Evolutionary conservation across 768 basidiomycete genomes (phyloP).

Genomic region (Rhizopogon sp.): DNA sequence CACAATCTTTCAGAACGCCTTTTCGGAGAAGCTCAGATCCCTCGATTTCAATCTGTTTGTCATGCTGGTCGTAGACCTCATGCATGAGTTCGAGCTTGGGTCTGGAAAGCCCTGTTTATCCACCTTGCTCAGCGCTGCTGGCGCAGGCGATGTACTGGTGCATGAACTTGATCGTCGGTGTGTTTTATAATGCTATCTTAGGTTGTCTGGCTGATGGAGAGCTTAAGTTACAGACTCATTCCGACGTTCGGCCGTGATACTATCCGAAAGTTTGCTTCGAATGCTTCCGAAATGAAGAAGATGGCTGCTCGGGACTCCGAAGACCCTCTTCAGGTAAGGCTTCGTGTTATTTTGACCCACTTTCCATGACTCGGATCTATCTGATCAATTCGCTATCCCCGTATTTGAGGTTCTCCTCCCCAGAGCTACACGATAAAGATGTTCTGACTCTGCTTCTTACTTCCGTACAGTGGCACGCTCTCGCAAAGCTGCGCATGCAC

Average conservation of each 20-base stretch:
- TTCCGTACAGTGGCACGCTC: constrained; percentile 10
- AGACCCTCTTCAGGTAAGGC: constrained; percentile 27
- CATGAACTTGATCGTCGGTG: constrained; percentile 9
- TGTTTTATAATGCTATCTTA: not conserved
- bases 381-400: constrained; percentile 6
- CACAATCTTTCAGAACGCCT: constrained; percentile 5
- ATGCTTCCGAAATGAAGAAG: constrained; percentile 16
- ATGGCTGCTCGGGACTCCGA: constrained; percentile 27
- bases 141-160: constrained; percentile 1
- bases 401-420: constrained; percentile 5
- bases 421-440: constrained; percentile 4
- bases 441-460: constrained; percentile 12
- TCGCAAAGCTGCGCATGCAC: constrained; percentile 28
- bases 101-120: constrained; percentile 22
- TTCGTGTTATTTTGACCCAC: not conserved
- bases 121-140: constrained; percentile 17
- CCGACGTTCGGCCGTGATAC: constrained; percentile 20
- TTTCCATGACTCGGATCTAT: not conserved
- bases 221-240: constrained; percentile 14
- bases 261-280: constrained; percentile 17
- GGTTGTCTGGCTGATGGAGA: not conserved
- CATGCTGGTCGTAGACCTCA: constrained; percentile 22
- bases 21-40: constrained; percentile 10
- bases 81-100: constrained; percentile 30
- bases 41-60: constrained; percentile 16